Percentiles rank a stretch among this genome's conserved stretches.
These are phyloP conservation scores for Fonsecaea multimorphosa DNA, from an alignment of 2,329 filamentous ascomycete species.

Conservation along the genomic window DNA sequence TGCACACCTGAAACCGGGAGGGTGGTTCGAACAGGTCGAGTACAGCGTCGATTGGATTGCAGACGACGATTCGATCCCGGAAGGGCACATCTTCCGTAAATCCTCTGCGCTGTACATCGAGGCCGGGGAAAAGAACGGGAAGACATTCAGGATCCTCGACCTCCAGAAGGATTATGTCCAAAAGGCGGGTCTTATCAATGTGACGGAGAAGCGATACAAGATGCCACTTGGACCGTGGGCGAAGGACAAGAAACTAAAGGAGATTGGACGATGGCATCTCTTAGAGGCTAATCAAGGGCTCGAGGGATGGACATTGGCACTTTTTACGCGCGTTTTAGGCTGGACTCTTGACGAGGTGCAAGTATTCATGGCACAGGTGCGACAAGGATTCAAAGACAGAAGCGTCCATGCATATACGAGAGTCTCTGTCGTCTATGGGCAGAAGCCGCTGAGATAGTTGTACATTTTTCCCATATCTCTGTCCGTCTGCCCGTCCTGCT, in stretches of 20 bases:
- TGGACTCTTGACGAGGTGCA: slow-evolving; percentile 13
- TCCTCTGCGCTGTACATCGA: slow-evolving; percentile 41
- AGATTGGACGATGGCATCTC: slow-evolving; percentile 40
- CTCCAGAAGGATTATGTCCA: slow-evolving; percentile 37
- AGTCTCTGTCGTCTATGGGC: too few species aligned
- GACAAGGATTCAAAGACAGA: slow-evolving; percentile 1
- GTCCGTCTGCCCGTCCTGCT: too few species aligned
- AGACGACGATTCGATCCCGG: slow-evolving; percentile 45
- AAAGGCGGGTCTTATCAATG: slow-evolving; percentile 42
- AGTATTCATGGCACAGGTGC: slow-evolving; percentile 11
- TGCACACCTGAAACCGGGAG: slow-evolving; percentile 45
- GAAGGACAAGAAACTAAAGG: slow-evolving; percentile 39
- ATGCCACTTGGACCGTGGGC: slow-evolving; percentile 43
- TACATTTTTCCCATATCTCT: too few species aligned
- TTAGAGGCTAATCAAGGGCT: slow-evolving; percentile 40
- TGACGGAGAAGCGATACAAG: slow-evolving; percentile 41
- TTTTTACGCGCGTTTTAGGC: slow-evolving; percentile 35
- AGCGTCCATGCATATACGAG: slow-evolving; percentile 1
- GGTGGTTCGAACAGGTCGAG: slow-evolving; percentile 47
- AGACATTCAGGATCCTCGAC: slow-evolving; percentile 38
- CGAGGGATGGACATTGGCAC: slow-evolving; percentile 43
- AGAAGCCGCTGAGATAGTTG: too few species aligned
- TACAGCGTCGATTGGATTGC: slow-evolving; percentile 10
- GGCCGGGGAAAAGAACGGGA: slow-evolving; percentile 42
- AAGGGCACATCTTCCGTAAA: slow-evolving; percentile 43